Evolutionary conservation across 805 yeast species (phyloP).

Genomic region (Candida odintsovae): DNA sequence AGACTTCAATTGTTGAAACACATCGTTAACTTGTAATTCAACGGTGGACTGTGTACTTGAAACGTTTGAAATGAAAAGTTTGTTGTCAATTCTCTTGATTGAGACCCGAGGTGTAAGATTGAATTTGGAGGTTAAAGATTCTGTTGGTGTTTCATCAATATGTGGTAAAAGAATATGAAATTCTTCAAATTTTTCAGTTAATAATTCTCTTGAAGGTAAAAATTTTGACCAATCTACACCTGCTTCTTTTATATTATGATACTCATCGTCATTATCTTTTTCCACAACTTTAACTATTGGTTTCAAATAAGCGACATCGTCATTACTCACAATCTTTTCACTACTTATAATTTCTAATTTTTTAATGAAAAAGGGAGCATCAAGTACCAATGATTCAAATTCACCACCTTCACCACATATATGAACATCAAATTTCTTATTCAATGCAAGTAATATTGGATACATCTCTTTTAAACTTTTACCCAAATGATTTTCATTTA

Average conservation of each 20-base stretch:
- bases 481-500: constrained; percentile 62
- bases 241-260: constrained; percentile 13
- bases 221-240: constrained; percentile 20
- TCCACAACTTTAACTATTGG: constrained; percentile 47
- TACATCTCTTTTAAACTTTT: constrained; percentile 55
- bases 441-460: constrained; percentile 52
- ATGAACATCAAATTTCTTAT: constrained; percentile 71
- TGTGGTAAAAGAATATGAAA: neutral
- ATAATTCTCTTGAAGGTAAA: constrained; percentile 21
- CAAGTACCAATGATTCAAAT: constrained; percentile 88
- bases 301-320: constrained; percentile 66
- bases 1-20: constrained; percentile 39
- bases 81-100: constrained; percentile 20
- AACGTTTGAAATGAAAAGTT: constrained; percentile 40
- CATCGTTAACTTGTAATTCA: constrained; percentile 41
- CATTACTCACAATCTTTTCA: constrained; percentile 29
- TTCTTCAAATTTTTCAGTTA: constrained; percentile 36
- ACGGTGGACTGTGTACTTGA: constrained; percentile 20
- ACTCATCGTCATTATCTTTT: constrained; percentile 23
- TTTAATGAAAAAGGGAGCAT: constrained; percentile 74
- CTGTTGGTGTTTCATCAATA: neutral
- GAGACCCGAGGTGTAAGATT: neutral
- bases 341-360: constrained; percentile 28
- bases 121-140: neutral
- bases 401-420: constrained; percentile 99